A percentile compares a stretch with the other conserved stretches of the same genome.
These are phyloP conservation scores for Neocallimastix lanati DNA, from an alignment of 192 early-diverging fungal species.

Conservation along the genomic window DNA sequence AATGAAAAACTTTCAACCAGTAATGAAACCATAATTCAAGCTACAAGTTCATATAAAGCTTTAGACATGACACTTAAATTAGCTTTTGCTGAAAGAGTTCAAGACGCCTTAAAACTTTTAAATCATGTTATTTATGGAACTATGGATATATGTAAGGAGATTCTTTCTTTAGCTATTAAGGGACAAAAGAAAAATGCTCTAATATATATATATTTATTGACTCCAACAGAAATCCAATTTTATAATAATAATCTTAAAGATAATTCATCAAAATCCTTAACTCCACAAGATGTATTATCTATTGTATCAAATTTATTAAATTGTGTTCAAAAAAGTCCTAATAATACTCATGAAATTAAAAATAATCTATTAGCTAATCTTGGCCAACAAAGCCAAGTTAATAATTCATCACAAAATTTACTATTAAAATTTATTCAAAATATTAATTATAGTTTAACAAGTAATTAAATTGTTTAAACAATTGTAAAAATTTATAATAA, in stretches of 20 bases:
- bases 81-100: background rate
- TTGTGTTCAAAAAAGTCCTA: background rate
- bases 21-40: background rate
- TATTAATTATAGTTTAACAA: too few species aligned
- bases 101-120: background rate
- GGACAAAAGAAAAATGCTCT: background rate
- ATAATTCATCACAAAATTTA: background rate
- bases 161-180: background rate
- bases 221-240: background rate
- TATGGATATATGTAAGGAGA: background rate
- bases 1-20: background rate
- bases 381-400: too few species aligned
- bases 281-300: background rate
- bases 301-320: background rate
- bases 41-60: background rate
- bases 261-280: background rate
- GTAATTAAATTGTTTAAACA: too few species aligned
- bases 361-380: background rate
- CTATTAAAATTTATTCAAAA: background rate
- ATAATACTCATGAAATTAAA: background rate
- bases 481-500: too few species aligned
- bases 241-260: background rate
- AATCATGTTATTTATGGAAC: background rate
- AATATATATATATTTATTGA: background rate
- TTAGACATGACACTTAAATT: background rate